Base-by-base conservation (phyloP, 805 yeast species). In the Monosporozyma servazzii region DNA sequence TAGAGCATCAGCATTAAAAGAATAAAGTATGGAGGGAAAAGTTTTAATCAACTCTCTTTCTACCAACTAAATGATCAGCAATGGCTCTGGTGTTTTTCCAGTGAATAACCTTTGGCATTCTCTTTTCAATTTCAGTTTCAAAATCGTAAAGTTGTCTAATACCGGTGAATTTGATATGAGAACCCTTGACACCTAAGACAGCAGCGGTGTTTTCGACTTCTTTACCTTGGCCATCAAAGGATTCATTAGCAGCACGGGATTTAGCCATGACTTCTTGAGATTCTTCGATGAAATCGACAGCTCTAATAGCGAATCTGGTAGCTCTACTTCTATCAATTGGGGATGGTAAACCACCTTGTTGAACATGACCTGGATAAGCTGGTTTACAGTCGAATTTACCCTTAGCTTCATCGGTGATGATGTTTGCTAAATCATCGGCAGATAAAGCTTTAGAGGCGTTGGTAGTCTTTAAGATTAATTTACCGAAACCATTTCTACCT, bases 41-140 rank as follows among this genome's bases (percentile, higher is more conserved):
- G 6, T 11, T 31, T 51, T 51, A 56, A 49, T 56, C 61, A 49
- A 64, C 64, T 58, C 65, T 64, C 59, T 66, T 75, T 69, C 95
- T 80, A 40, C 91, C 93, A 41, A 85, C 95, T 66, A 91, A 74
- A 70, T 82, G 83, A 72, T 89, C 96, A 52, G 91, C 86, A 64
- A 87, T 79, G 48, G 82, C 84, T 63, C 95, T 78, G 48, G 83
- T 73, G 30, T 75, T 75, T 47, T 76, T 74, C 99, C 99, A 93
- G 70, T 86, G 88, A 48, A 89, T 83, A 52, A 75, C 71, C 74
- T 87, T 89, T 61, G 98, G 96, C 79, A 93, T 83, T 75, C 99
- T 84, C 68, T 74, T 79, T 21, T 71, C 74, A 37, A 86, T 67
- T 59, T 87, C 88, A 17, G 98, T 88, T 70, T 93, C 98, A 64